phyloP scores from a whole-genome alignment of 1,284 basidiomycete genomes.

The Porphyrellus sp. region DNA sequence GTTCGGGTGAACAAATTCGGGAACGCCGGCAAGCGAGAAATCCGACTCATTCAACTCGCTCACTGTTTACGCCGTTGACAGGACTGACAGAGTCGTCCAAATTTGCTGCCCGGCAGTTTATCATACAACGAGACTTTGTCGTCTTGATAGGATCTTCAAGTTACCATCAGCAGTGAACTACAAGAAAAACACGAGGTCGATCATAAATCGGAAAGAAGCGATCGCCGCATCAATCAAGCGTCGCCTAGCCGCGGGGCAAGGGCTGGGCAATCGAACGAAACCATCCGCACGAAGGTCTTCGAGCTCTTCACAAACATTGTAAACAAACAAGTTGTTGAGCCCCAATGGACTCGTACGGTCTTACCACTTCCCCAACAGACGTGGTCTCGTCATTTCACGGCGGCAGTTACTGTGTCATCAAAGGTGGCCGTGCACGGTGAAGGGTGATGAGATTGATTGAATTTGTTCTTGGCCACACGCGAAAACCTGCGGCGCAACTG shows the following conservation, averaged over 20 bases:
- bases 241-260: slow-evolving; percentile 20
- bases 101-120: slow-evolving; percentile 1
- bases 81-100: slow-evolving; percentile 6
- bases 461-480: slow-evolving; percentile 7
- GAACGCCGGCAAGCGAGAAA: slow-evolving; percentile 15
- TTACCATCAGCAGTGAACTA: slow-evolving; percentile 15
- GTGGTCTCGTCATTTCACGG: slow-evolving; percentile 2
- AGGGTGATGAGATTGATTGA: slow-evolving; percentile 11
- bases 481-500: slow-evolving; percentile 13
- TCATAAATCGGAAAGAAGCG: slow-evolving; percentile 13
- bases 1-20: slow-evolving; percentile 17
- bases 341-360: slow-evolving; percentile 1
- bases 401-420: slow-evolving; percentile 6
- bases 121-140: slow-evolving; percentile 7
- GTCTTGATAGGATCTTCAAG: slow-evolving; percentile 15
- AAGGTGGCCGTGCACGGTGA: slow-evolving; percentile 21
- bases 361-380: slow-evolving; percentile 2
- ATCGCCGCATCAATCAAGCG: slow-evolving; percentile 21
- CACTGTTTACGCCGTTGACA: slow-evolving; percentile 9
- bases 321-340: slow-evolving; percentile 7
- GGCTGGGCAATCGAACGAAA: background rate
- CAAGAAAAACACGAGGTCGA: slow-evolving; percentile 24
- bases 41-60: slow-evolving; percentile 14
- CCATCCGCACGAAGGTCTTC: slow-evolving; percentile 19
- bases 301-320: slow-evolving; percentile 13